These are phyloP conservation scores for Fusarium pilosicola DNA, from an alignment of 2,329 filamentous ascomycete genomes.

Conservation along the genomic window DNA sequence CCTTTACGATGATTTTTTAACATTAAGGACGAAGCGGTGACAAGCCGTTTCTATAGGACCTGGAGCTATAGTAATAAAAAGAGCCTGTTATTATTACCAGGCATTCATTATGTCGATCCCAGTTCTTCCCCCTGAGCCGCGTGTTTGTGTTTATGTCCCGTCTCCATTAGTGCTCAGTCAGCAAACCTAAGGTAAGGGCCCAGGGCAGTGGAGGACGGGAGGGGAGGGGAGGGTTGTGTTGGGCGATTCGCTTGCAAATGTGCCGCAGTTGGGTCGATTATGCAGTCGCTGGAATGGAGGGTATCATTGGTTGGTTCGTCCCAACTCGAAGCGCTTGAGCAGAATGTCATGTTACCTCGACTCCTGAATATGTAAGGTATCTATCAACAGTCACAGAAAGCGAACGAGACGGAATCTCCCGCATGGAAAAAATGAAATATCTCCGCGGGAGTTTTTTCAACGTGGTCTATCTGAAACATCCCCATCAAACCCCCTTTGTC, in stretches of 20 bases:
- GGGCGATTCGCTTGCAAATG: constrained; percentile 1
- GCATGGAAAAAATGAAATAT: not conserved
- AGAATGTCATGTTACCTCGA: constrained; percentile 2
- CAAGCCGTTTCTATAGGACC: not conserved
- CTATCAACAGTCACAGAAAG: not conserved
- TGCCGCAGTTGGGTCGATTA: constrained; percentile 9
- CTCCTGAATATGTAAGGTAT: not conserved
- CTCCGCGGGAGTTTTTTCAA: not conserved
- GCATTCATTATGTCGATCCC: not conserved
- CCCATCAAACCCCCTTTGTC: constrained; percentile 15
- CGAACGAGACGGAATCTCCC: not conserved
- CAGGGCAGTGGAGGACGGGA: not conserved
- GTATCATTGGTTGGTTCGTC: constrained; percentile 7
- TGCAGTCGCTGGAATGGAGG: not conserved
- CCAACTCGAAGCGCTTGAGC: not conserved
- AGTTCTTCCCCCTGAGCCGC: not conserved
- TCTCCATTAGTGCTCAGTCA: not conserved
- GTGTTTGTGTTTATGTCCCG: not conserved
- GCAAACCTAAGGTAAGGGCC: not conserved
- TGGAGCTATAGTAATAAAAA: not conserved
- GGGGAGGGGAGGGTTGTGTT: not conserved
- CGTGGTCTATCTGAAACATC: constrained; percentile 20
- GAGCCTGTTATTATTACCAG: not conserved
- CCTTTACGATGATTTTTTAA: not conserved
- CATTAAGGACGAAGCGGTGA: not conserved